Base-by-base conservation (phyloP, 148 eudicot species). In the Drosera capensis region DNA sequence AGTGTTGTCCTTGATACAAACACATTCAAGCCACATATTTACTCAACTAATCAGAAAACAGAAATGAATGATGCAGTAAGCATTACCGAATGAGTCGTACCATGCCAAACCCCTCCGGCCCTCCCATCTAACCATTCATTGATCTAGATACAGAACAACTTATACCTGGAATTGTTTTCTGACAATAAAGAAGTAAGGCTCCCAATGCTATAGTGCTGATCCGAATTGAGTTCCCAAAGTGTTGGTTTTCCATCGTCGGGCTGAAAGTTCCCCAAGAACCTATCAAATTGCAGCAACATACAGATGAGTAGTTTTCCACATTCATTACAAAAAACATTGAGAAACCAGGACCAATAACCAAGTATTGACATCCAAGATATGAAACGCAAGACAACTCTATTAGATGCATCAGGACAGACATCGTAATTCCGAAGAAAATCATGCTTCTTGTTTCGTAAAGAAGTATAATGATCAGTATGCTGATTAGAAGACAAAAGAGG, bases 251-350 rank as follows among this genome's bases (percentile, higher is more conserved):
- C 88, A 24, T 52, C 63, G 44, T 80, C 88, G 24, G 99, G 94
- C 69, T 70, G 93, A 57, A 85, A 81, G 65, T 90, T 74, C 21
- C 99, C 99, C 57, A 90, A 61, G 63, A 90, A 90, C 68, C 99
- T 90, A 72, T 50, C 26, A 57, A 63, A 43, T 37, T 18, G 23
- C 20, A 50, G 41, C 34, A 29, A 43, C 20, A 17, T 5, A 48
- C 54, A 23, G 37, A 57, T 38, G 14, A 21, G 21, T 42, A 40
- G 31, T 9, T 23, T 1, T 7, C 8, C 20, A 41, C 23, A 41
- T 41, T 34, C 1, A 13, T 11, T 15, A 34, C 11, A 11, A 34
- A 34, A 34, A 34, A 34, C 14, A 6, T 13, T 34, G 38, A 11
- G 11, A 34, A 11, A 15, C 13, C 13, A 5, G 6, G 35, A 30